Conservation (phyloP, 2,329 filamentous ascomycete genomes). For the Akanthomyces muscarius region DNA sequence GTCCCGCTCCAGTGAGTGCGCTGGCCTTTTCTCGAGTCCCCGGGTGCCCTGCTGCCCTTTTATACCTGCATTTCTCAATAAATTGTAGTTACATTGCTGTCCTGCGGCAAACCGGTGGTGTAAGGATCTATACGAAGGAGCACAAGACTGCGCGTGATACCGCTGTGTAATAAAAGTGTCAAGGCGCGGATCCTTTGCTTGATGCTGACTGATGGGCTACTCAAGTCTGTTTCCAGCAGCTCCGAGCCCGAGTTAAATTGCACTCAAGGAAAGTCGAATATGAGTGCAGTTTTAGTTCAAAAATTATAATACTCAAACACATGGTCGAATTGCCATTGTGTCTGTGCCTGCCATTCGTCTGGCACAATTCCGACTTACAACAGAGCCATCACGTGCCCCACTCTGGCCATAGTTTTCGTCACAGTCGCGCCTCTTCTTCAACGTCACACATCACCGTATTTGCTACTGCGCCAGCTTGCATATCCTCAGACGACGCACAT, state of each 20-base stretch:
- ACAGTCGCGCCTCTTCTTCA: background rate
- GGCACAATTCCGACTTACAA: background rate
- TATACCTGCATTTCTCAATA: background rate
- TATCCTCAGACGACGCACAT: background rate
- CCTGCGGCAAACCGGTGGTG: background rate
- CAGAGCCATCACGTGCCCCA: constrained; percentile 12
- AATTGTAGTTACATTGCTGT: background rate
- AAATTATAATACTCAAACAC: background rate
- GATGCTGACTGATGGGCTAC: background rate
- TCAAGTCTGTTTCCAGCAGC: background rate
- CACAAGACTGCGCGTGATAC: constrained; percentile 1
- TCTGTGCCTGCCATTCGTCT: background rate
- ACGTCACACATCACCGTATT: background rate
- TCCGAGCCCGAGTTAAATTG: background rate
- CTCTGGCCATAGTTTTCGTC: background rate
- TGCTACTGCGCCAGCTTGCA: background rate
- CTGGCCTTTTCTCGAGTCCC: background rate
- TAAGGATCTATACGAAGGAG: background rate
- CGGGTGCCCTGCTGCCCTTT: background rate
- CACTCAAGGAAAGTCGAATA: background rate
- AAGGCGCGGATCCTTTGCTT: background rate
- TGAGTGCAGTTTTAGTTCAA: background rate
- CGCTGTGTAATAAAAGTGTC: background rate
- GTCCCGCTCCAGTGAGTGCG: background rate
- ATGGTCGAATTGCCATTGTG: too few species aligned